phyloP scores from a whole-genome alignment of 108 stramenopile genomes.

The Cyclotella cryptica region DNA sequence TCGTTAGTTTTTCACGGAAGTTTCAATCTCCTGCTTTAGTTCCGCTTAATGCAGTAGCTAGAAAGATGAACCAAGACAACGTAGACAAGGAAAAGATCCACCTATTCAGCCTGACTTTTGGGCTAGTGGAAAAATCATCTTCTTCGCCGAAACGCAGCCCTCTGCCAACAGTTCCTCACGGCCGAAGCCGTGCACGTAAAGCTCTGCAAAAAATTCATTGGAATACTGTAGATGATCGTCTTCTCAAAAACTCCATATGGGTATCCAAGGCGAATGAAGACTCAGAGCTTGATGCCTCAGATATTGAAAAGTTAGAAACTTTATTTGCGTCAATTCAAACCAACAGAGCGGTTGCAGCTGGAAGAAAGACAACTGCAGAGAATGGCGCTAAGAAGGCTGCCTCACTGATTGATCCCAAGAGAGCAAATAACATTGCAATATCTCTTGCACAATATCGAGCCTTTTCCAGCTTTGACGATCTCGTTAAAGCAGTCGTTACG shows the following conservation, averaged over 20 bases:
- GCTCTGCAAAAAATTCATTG: conserved; percentile 56
- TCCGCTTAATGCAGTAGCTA: conserved; percentile 37
- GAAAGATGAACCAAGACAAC: conserved; percentile 51
- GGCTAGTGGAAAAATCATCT: conserved; percentile 12
- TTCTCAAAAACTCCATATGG: conserved; percentile 51
- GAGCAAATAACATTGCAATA: conserved; percentile 56
- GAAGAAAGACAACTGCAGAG: conserved; percentile 12
- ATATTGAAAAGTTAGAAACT: conserved; percentile 44
- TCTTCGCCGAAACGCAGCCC: not conserved
- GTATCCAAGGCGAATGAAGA: conserved; percentile 15
- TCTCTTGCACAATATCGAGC: conserved; percentile 52
- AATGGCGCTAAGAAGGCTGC: not conserved
- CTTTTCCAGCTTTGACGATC: conserved; percentile 32
- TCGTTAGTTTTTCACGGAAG: too few relatives aligned
- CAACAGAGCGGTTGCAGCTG: conserved; percentile 4
- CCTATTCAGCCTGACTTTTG: conserved; percentile 37
- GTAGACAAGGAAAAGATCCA: conserved; percentile 40
- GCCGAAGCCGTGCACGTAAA: conserved; percentile 33
- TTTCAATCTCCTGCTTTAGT: too few relatives aligned
- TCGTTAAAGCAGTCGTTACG: conserved; percentile 46
- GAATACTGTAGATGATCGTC: conserved; percentile 45
- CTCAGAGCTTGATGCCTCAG: conserved; percentile 29
- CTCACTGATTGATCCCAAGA: conserved; percentile 47
- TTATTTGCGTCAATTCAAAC: conserved; percentile 40
- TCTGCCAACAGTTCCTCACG: conserved; percentile 8